A percentile compares a stretch with the other conserved stretches of the same genome.
These are phyloP conservation scores for Stephanodiscus triporus DNA, from an alignment of 108 stramenopile genomes.

Conservation along the genomic window DNA sequence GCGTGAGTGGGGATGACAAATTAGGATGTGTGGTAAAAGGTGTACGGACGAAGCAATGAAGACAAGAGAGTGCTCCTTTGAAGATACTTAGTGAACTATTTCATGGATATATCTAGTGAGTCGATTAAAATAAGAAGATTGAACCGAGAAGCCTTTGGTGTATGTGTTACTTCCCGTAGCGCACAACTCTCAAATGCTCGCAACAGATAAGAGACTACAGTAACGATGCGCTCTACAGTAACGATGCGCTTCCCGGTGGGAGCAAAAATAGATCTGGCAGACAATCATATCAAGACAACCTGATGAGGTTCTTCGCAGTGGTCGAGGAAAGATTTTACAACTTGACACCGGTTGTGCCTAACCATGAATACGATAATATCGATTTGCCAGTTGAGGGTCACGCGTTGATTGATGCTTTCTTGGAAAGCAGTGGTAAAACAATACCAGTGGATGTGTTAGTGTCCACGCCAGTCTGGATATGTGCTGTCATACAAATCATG, in stretches of 20 bases:
- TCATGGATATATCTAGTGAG: background rate
- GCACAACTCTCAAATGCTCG: too few species aligned
- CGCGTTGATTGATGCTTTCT: slow-evolving; percentile 53
- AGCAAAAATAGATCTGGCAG: background rate
- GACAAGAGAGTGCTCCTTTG: background rate
- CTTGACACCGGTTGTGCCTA: background rate
- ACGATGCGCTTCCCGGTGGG: background rate
- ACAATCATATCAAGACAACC: background rate
- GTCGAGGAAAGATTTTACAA: slow-evolving; percentile 36
- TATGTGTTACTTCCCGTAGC: too few species aligned
- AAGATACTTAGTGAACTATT: background rate
- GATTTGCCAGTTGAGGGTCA: slow-evolving; percentile 66
- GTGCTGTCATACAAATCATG: slow-evolving; percentile 64
- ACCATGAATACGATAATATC: slow-evolving; percentile 21
- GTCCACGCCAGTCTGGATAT: slow-evolving; percentile 52
- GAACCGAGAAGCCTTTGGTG: too few species aligned
- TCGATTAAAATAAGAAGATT: background rate
- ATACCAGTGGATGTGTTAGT: slow-evolving; percentile 2
- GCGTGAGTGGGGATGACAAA: background rate
- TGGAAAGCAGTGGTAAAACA: slow-evolving; percentile 14
- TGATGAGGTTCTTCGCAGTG: slow-evolving; percentile 20
- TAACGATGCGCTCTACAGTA: background rate
- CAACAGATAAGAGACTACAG: slow-evolving; percentile 4
- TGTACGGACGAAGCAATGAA: background rate
- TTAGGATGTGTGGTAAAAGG: background rate